phyloP scores from a whole-genome alignment of 106 monocot genomes.

The Dendrobium officinale region DNA sequence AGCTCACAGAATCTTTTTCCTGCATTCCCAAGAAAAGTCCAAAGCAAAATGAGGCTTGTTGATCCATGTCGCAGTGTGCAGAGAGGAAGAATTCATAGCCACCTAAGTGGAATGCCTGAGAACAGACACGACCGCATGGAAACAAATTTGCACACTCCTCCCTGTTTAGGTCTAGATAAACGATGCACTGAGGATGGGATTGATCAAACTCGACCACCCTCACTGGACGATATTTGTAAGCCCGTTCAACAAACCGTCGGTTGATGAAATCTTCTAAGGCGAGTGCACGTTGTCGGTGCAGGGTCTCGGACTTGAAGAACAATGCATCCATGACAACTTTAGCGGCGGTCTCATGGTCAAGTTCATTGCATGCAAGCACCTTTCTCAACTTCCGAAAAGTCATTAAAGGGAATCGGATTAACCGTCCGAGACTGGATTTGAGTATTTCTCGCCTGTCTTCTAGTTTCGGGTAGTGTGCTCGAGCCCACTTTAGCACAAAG shows the following conservation, averaged over 20 bases:
- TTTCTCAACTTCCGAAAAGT: conserved; percentile 58
- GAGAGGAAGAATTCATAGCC: no score
- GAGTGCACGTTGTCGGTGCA: conserved; percentile 51
- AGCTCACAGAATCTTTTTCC: no score
- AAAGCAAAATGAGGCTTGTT: no score
- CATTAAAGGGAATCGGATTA: conserved; percentile 60
- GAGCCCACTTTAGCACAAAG: conserved; percentile 63
- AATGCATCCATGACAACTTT: conserved; percentile 62
- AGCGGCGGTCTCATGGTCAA: conserved; percentile 51
- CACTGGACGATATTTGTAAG: conserved; percentile 74
- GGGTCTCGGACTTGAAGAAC: conserved; percentile 63
- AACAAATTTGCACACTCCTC: no score
- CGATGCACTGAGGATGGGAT: no score
- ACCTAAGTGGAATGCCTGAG: no score
- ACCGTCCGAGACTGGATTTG: conserved; percentile 36
- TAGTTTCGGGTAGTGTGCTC: conserved; percentile 42
- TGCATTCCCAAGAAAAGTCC: no score
- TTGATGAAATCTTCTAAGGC: conserved; percentile 26
- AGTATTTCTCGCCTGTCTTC: conserved; percentile 57
- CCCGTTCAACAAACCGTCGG: conserved; percentile 42
- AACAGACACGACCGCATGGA: no score
- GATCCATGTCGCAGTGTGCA: no score
- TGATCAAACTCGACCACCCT: conserved; percentile 40
- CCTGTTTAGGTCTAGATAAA: no score
- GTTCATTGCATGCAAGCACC: conserved; percentile 43